Evolutionary conservation across 1,284 basidiomycete genomes (phyloP), one percentile per base, ranked within the genome.

Genomic region (Tilletia horrida): DNA sequence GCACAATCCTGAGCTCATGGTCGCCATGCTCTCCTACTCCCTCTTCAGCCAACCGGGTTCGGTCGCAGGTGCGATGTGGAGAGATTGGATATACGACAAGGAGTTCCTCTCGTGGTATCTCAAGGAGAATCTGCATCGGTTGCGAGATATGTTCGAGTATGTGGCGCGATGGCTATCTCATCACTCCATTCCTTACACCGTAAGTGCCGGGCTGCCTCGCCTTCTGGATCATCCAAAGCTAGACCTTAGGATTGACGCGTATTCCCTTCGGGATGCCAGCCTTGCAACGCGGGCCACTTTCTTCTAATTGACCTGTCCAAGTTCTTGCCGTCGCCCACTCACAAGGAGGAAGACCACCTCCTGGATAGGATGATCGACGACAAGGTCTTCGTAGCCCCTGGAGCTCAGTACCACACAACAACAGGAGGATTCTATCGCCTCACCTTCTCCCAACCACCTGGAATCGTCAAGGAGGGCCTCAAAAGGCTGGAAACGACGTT

Each of bases 231-330:
- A 18, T 44, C 43, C 8, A 44, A 44, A 18, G 9, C 43, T 44
- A 8, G 43, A 18, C 8, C 8, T 44, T 18, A 44, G 43, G 8
- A 9, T 9, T 44, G 9, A 44, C 43, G 9, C 43, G 8, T 44
- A 44, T 18, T 44, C 43, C 8, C 18, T 44, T 44, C 43, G n/a
- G n/a, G n/a, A n/a, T n/a, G n/a, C n/a, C 55, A 66, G 29, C 67
- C 69, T 3, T 64, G 67, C 35, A 76, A 73, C 62, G 42, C 67
- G 1, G 76, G 76, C 0, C 75, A 76, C 67, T 78, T 78, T 42
- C 27, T 76, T 29, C 48, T 78, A 55, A 31, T 73, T 63, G 71
- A 76, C 61, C 52, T 76, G 3, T 27, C 62, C 3, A 42, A 9
- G 11, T 63, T 52, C 29, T 62, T 73, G 40, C 27, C 40, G 0